Conservation (phyloP, 768 basidiomycete genomes). For the Mycena alexandri region DNA sequence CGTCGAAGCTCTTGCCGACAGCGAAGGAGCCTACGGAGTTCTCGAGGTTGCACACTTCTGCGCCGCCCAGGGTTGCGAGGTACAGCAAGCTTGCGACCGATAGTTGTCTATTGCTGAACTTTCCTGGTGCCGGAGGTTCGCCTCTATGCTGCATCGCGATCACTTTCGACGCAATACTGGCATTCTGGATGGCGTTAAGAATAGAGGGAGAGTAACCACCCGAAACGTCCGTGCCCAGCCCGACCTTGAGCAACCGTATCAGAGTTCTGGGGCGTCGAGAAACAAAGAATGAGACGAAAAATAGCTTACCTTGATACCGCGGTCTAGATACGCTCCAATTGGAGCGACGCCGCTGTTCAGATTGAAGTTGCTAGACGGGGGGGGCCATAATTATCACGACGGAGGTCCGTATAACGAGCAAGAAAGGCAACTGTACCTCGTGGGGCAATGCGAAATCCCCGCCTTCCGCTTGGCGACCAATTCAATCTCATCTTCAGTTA, state of each 20-base stretch:
- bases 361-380: constrained; percentile 82
- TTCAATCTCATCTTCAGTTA: constrained; percentile 78
- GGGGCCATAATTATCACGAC: too few species aligned
- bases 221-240: constrained; percentile 93
- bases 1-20: constrained; percentile 91
- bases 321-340: constrained; percentile 84
- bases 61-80: constrained; percentile 94
- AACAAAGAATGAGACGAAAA: neutral
- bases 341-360: constrained; percentile 87
- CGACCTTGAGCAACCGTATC: constrained; percentile 68
- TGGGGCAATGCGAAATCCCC: constrained; percentile 94
- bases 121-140: neutral
- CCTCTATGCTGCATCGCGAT: constrained; percentile 60
- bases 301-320: constrained; percentile 81
- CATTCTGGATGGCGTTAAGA: constrained; percentile 78
- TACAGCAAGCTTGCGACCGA: constrained; percentile 83
- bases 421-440: constrained; percentile 39
- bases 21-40: constrained; percentile 81
- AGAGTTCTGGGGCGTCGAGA: neutral
- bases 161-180: constrained; percentile 86
- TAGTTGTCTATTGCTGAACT: constrained; percentile 73
- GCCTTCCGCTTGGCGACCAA: constrained; percentile 74
- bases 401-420: too few species aligned
- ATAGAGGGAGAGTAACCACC: constrained; percentile 91
- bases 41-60: constrained; percentile 81